Conservation (phyloP, 2,329 filamentous ascomycete genomes). For the Orbilia javanica region DNA sequence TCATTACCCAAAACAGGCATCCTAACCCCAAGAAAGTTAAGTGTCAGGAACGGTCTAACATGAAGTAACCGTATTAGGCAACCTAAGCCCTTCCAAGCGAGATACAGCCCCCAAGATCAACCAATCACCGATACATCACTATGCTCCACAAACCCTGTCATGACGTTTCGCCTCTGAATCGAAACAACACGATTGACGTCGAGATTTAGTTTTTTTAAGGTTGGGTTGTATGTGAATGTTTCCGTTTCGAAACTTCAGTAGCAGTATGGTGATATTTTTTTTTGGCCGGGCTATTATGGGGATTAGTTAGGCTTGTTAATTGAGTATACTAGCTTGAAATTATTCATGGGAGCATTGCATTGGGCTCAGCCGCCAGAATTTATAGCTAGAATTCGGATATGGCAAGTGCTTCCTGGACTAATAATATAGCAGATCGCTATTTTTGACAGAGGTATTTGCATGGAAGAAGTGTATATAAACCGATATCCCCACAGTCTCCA, state of each 20-base stretch:
- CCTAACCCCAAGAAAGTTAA: neutral
- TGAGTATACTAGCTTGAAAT: neutral
- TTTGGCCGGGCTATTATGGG: too few relatives aligned
- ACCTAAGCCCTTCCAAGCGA: conserved; percentile 19
- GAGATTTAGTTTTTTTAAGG: neutral
- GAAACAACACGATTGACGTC: conserved; percentile 10
- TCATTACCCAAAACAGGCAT: neutral
- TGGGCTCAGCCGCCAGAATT: neutral
- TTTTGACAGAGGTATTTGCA: neutral
- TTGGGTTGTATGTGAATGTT: conserved; percentile 18
- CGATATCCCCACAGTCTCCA: conserved; percentile 1
- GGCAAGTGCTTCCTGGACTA: neutral
- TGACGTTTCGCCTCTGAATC: conserved; percentile 23
- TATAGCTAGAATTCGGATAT: neutral
- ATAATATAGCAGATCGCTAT: neutral
- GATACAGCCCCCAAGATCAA: conserved; percentile 12
- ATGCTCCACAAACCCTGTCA: neutral
- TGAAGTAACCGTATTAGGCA: neutral
- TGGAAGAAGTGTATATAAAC: conserved; percentile 22
- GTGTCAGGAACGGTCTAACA: conserved; percentile 7
- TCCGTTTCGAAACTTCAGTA: conserved; percentile 9
- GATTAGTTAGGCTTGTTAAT: too few relatives aligned
- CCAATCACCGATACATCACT: conserved; percentile 16
- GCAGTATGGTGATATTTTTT: neutral
- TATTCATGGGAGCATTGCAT: neutral